Evolutionary conservation across 2,329 filamentous ascomycete genomes (phyloP).

Genomic region (Penicillium sp.): DNA sequence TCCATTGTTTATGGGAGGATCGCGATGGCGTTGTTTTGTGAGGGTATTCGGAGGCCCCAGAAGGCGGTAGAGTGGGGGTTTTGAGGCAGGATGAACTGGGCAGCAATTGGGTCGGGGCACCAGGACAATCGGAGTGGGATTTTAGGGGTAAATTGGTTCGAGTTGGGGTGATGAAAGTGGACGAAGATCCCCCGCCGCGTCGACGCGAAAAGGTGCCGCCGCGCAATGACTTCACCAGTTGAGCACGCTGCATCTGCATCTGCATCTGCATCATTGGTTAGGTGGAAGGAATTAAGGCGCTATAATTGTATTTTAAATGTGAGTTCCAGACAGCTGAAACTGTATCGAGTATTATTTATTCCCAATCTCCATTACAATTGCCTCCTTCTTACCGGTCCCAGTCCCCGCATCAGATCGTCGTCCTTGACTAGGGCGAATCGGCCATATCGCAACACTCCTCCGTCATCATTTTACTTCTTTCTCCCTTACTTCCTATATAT

Average conservation of each 20-base stretch:
- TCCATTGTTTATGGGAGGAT: constrained; percentile 32
- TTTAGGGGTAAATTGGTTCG: not conserved
- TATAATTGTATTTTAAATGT: too few relatives aligned
- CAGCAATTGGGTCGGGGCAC: not conserved
- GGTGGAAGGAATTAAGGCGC: too few relatives aligned
- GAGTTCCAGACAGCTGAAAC: too few relatives aligned
- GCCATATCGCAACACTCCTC: constrained; percentile 9
- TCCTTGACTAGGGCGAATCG: not conserved
- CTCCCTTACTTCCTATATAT: not conserved
- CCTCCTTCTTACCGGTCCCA: not conserved
- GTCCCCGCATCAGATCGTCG: not conserved
- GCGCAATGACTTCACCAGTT: constrained; percentile 6
- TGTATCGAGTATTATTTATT: too few relatives aligned
- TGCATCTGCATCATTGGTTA: too few relatives aligned
- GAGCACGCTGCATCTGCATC: too few relatives aligned
- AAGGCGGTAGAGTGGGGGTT: constrained; percentile 6
- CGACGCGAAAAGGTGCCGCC: not conserved
- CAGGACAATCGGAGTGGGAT: not conserved
- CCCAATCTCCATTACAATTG: not conserved
- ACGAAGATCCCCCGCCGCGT: constrained; percentile 1
- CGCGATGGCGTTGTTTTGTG: constrained; percentile 8
- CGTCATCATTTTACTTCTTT: constrained; percentile 5
- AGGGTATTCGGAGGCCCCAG: not conserved
- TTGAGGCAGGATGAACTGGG: not conserved
- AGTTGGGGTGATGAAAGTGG: not conserved